Percentiles rank a stretch among this genome's conserved stretches.
phyloP scores from a whole-genome alignment of 352 stramenopile species.

The Phytophthora tubulina region DNA sequence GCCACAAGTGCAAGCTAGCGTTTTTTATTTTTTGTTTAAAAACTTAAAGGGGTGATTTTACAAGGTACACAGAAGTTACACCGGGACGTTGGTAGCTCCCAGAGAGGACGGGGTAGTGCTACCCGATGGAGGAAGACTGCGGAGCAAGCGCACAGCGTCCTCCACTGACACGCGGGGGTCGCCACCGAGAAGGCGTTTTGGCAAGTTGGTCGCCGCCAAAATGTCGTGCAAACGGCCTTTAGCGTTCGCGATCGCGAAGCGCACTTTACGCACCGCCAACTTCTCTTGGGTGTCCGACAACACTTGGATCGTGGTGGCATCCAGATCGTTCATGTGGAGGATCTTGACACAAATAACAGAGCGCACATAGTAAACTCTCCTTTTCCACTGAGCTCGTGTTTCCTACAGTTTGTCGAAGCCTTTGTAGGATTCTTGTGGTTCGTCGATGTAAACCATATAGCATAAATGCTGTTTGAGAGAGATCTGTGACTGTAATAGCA shows the following conservation, averaged over 20 bases:
- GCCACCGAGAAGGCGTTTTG: slow-evolving; percentile 43
- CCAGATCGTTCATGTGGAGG: slow-evolving; percentile 65
- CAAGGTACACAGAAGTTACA: slow-evolving; percentile 4
- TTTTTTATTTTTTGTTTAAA: too few relatives aligned
- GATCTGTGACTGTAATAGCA: slow-evolving; percentile 16
- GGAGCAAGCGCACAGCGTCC: slow-evolving; percentile 36
- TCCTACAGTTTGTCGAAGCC: neutral
- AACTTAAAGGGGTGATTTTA: too few relatives aligned
- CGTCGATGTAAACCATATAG: slow-evolving; percentile 21
- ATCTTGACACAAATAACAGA: neutral
- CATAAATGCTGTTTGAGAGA: slow-evolving; percentile 22
- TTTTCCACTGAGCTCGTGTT: neutral
- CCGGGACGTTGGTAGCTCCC: slow-evolving; percentile 8
- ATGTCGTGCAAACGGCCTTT: slow-evolving; percentile 50
- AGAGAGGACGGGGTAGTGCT: slow-evolving; percentile 7
- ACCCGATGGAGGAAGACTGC: slow-evolving; percentile 1
- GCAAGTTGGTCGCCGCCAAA: slow-evolving; percentile 49
- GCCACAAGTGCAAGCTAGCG: too few relatives aligned
- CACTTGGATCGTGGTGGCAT: slow-evolving; percentile 37
- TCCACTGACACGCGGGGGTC: slow-evolving; percentile 38
- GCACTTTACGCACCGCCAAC: slow-evolving; percentile 47
- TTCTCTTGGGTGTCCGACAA: slow-evolving; percentile 60
- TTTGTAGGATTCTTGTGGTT: slow-evolving; percentile 9
- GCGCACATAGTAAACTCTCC: slow-evolving; percentile 2
- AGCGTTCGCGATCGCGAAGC: slow-evolving; percentile 53